These are phyloP conservation scores for Entomortierella beljakovae DNA, from an alignment of 192 early-diverging fungal genomes.

Conservation along the genomic window DNA sequence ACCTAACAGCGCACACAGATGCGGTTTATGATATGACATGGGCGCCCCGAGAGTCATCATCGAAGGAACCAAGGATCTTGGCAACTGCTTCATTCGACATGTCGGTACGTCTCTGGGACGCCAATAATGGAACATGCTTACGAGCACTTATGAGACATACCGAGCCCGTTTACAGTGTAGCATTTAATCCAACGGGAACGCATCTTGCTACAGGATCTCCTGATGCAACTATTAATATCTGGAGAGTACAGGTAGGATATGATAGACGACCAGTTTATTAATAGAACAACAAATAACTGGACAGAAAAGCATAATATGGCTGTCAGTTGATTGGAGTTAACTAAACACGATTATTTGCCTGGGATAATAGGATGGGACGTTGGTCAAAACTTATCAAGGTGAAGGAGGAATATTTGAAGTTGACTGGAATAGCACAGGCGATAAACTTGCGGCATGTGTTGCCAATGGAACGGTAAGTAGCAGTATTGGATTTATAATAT, in stretches of 20 bases:
- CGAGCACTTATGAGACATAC: slow-evolving; percentile 77
- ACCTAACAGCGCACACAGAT: slow-evolving; percentile 74
- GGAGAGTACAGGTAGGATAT: slow-evolving; percentile 67
- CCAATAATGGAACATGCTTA: slow-evolving; percentile 70
- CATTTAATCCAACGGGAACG: slow-evolving; percentile 82
- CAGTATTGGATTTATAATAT: background rate
- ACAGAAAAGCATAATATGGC: background rate
- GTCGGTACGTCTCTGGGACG: slow-evolving; percentile 90
- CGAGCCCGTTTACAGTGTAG: slow-evolving; percentile 75
- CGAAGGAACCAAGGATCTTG: slow-evolving; percentile 63
- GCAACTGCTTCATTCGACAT: slow-evolving; percentile 87
- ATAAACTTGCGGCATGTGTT: slow-evolving; percentile 67
- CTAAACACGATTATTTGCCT: background rate
- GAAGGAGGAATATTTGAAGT: slow-evolving; percentile 71
- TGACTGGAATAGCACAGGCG: slow-evolving; percentile 67
- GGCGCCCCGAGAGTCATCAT: slow-evolving; percentile 70
- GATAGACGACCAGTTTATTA: background rate
- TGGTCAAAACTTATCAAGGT: slow-evolving; percentile 65
- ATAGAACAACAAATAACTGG: background rate
- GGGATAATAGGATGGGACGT: slow-evolving; percentile 54
- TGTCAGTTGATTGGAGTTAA: background rate
- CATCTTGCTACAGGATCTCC: slow-evolving; percentile 82
- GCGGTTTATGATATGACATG: slow-evolving; percentile 87
- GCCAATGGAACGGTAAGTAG: slow-evolving; percentile 62
- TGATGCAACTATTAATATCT: slow-evolving; percentile 83